Percentiles rank a stretch among this genome's conserved stretches.
phyloP scores from a whole-genome alignment of 257 asterid genomes.

The Fraxinus cuspidata region DNA sequence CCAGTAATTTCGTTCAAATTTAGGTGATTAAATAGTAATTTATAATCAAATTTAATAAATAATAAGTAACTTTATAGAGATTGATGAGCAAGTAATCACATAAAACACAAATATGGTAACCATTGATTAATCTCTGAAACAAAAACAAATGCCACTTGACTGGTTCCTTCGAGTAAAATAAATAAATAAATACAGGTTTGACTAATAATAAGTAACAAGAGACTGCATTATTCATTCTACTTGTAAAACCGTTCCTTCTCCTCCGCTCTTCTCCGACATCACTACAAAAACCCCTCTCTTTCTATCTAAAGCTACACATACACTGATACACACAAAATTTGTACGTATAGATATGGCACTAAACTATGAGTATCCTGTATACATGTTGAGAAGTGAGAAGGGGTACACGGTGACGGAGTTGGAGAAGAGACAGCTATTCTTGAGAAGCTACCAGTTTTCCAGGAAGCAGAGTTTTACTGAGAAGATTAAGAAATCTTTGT shows the following conservation, averaged over 20 bases:
- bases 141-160: background rate
- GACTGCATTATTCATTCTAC: background rate
- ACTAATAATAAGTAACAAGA: background rate
- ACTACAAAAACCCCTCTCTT: conserved; percentile 2
- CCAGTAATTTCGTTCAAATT: too few relatives aligned
- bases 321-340: background rate
- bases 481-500: conserved; percentile 46
- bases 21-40: too few relatives aligned
- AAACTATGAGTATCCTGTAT: conserved; percentile 30
- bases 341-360: conserved; percentile 26
- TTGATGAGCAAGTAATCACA: too few relatives aligned
- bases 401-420: conserved; percentile 51
- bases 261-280: background rate
- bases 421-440: conserved; percentile 67
- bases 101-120: too few relatives aligned
- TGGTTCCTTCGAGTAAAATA: background rate
- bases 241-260: background rate
- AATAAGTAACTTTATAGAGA: too few relatives aligned
- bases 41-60: too few relatives aligned
- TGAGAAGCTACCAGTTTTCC: conserved; percentile 74
- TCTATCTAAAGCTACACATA: background rate
- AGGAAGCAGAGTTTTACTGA: conserved; percentile 57
- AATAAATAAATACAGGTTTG: background rate
- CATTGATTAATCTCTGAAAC: too few relatives aligned
- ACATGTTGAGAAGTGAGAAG: conserved; percentile 35